These are phyloP conservation scores for Gigaspora rosea DNA, from an alignment of 192 early-diverging fungal genomes.

Conservation along the genomic window DNA sequence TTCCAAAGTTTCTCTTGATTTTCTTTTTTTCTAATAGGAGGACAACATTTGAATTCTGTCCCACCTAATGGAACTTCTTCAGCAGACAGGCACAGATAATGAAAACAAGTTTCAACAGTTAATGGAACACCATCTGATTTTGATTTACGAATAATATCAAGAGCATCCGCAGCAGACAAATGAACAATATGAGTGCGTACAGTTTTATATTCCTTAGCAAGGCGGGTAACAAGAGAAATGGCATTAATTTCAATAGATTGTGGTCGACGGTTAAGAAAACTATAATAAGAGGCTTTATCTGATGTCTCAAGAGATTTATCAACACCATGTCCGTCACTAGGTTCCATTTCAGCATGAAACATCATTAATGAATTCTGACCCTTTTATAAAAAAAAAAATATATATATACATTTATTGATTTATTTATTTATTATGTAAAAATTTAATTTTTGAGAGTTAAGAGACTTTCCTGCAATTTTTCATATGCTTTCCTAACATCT, in stretches of 20 bases:
- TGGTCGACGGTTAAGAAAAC: conserved; percentile 71
- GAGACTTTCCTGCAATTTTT: conserved; percentile 52
- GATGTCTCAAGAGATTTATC: neutral
- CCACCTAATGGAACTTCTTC: conserved; percentile 67
- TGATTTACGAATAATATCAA: conserved; percentile 72
- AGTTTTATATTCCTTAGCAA: conserved; percentile 69
- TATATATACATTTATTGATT: no score
- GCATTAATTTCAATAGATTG: conserved; percentile 71
- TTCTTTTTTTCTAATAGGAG: conserved; percentile 70
- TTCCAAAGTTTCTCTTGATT: conserved; percentile 75
- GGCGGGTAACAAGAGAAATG: conserved; percentile 69
- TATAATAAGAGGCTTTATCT: no score
- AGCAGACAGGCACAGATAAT: conserved; percentile 71
- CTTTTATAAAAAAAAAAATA: neutral
- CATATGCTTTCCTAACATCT: conserved; percentile 68
- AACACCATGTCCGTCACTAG: neutral
- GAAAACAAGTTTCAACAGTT: conserved; percentile 84
- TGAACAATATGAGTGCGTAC: conserved; percentile 83
- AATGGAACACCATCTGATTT: conserved; percentile 68
- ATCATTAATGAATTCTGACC: conserved; percentile 57
- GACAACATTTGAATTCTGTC: conserved; percentile 86
- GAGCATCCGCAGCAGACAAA: conserved; percentile 73
- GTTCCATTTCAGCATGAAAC: conserved; percentile 79
- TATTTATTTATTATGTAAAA: neutral
- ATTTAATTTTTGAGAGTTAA: neutral